Evolutionary conservation across 2,329 filamentous ascomycete species (phyloP), one percentile per base, ranked within the genome.

Genomic region (Neopestalotiopsis sp.): DNA sequence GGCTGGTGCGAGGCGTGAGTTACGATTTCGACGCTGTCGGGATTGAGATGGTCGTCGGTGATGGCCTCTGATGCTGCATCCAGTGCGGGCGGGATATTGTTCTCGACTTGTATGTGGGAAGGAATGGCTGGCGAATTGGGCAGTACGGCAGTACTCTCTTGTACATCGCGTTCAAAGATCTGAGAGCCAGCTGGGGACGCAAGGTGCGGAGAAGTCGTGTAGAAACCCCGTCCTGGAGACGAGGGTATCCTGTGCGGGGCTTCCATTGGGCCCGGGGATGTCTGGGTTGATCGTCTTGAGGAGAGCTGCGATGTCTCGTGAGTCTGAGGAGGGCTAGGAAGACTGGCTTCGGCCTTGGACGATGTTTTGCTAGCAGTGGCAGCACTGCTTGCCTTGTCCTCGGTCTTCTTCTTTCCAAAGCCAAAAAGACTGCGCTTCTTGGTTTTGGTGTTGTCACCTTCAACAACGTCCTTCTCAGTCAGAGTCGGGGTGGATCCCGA

Each of bases 121-220:
- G 95, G 95, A 71, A 98, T 96, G n/a, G 94, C 93, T 0, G 93
- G 91, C 3, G 93, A 95, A 70, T 88, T 90, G 70, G 94, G 92
- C 56, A 88, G 83, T n/a, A 89, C 81, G 17, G 89, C 81, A 38
- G 88, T 84, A 75, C 89, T 89, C 76, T 98, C 95, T 80, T 98
- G 95, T 30, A 98, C 95, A 79, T 95, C 94, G 76, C 95, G 92
- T 84, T 98, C 95, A 78, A 98, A 98, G 75, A 98, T 98, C 74
- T 91, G 90, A 4, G 90, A 91, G 34, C 88, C 87, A 12, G 94
- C 93, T 14, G 95, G 94, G 24, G 94, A 97, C 66, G 91, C 89
- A 59, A 95, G 81, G 63, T 92, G 88, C 4, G 94, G 92, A 9
- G 94, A 95, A 10, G 89, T 87, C 13, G 91, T 91, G 74, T 85